Evolutionary conservation across 176 grass and related monocot genomes (phyloP), one percentile per base, ranked within the genome.

Genomic region (Triticum monococcum): DNA sequence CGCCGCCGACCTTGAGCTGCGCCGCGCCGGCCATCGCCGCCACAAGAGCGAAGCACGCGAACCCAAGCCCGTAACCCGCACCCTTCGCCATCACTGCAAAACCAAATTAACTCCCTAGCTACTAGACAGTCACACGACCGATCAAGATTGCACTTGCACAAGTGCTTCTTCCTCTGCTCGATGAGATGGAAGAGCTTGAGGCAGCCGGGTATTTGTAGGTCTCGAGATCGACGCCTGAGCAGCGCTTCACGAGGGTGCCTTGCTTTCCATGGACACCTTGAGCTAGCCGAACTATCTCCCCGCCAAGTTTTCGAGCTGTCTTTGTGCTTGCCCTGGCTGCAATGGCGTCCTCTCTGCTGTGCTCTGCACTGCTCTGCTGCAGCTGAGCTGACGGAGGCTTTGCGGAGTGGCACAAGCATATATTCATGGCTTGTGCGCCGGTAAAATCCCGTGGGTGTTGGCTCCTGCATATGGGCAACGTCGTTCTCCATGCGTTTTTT

Each of bases 1-100:
- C 60, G n/a, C 93, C 91, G 28, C 95, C 93, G n/a, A 95, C 95
- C 43, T 45, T 77, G 91, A 92, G 89, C 89, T 88, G 91, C 12
- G 66, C 78, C 23, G 91, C 93, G 69, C 85, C 83, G 62, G 72
- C 87, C 80, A 85, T 79, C 3, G 85, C 79, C 3, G 68, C 62
- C 45, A 90, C 78, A 6, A 85, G 31, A 61, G 82, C 72, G 32
- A 92, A 72, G 63, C 81, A 90, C 14, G 86, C 54, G 0, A 93
- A 20, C 73, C 73, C 48, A 64, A 93, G 59, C 5, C 31, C 56
- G 1, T 59, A 72, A 38, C 23, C 59, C 65, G 36, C 31, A 24
- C 50, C 65, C 67, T 57, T 83, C 37, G 78, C 72, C 93, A 98
- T 98, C 32, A 48, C 80, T 77, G 68, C 67, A 59, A 56, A 41